Percentiles rank a stretch among this genome's conserved stretches.
Evolutionary conservation across 176 grass and related monocot species (phyloP).

Genomic region (Sorghum bicolor): Sorghum_bicolor_NCBIv3 NC_012871.2:66839501-66840000

Average conservation of each 20-base stretch:
- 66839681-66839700: constrained; percentile 12
- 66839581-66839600: not conserved
- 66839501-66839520: not conserved
- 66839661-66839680: constrained; percentile 5
- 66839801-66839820: not conserved
- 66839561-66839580: constrained; percentile 4
- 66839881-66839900: not conserved
- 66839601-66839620: not conserved
- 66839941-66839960: no score
- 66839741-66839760: constrained; percentile 16
- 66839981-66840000: no score
- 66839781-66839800: constrained; percentile 26
- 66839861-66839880: not conserved
- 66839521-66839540: not conserved
- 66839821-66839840: not conserved
- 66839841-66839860: not conserved
- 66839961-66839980: no score
- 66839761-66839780: constrained; percentile 9
- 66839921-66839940: no score
- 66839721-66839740: not conserved
- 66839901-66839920: no score
- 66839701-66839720: constrained; percentile 3
- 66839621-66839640: not conserved
- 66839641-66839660: not conserved
- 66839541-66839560: not conserved